These are phyloP conservation scores for Somion occarium DNA, from an alignment of 1,284 basidiomycete species.

Conservation along the genomic window DNA sequence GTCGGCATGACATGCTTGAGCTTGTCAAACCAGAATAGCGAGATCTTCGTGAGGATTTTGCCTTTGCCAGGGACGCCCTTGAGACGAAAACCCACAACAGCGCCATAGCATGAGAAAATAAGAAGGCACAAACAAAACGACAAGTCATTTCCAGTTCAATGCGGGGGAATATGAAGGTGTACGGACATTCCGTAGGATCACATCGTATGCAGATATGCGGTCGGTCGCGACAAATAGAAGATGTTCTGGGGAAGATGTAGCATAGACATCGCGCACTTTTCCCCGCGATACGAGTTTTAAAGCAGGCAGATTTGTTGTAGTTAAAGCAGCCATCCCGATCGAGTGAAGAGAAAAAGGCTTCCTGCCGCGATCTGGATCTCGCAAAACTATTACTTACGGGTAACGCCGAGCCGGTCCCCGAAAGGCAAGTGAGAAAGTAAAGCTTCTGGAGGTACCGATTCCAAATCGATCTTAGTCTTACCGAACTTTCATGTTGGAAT, in stretches of 20 bases:
- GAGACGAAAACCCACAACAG: constrained; percentile 1
- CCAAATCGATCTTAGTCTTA: too few species aligned
- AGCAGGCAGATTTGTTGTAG: constrained; percentile 49
- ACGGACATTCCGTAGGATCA: constrained; percentile 87
- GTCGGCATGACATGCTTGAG: constrained; percentile 78
- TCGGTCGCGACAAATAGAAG: constrained; percentile 95
- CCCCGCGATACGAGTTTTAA: constrained; percentile 75
- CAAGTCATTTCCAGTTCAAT: constrained; percentile 3
- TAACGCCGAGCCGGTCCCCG: too few species aligned
- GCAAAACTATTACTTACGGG: too few species aligned
- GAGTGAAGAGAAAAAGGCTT: background rate
- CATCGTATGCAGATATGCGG: constrained; percentile 96
- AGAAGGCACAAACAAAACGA: constrained; percentile 1
- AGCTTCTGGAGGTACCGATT: too few species aligned
- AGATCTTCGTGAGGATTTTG: constrained; percentile 84
- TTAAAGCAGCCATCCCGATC: constrained; percentile 31
- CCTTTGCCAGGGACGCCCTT: constrained; percentile 96
- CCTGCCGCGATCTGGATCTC: too few species aligned
- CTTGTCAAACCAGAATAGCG: constrained; percentile 93
- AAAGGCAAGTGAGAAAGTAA: too few species aligned
- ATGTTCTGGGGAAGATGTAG: constrained; percentile 59
- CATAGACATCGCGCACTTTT: constrained; percentile 93
- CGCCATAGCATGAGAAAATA: background rate
- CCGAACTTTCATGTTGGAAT: too few species aligned
- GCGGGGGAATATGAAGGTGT: constrained; percentile 1